Percentiles rank a stretch among this genome's conserved stretches.
Evolutionary conservation across 1,284 basidiomycete species (phyloP).

Genomic region (Boletus holoroseus): DNA sequence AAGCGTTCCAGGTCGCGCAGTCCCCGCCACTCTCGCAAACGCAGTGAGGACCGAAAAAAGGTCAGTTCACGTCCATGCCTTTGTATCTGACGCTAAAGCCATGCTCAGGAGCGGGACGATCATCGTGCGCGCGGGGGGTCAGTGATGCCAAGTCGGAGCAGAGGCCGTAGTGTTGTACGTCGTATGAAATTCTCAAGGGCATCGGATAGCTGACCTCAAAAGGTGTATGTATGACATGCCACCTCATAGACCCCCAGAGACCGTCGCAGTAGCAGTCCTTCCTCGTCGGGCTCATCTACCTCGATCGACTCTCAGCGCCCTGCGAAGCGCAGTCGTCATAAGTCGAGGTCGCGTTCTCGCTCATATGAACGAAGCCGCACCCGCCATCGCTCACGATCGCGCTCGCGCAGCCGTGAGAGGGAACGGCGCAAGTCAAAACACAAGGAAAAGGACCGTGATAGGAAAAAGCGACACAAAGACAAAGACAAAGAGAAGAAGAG

Average conservation of each 20-base stretch:
- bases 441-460: constrained; percentile 25
- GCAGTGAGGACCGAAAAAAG: constrained; percentile 4
- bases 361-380: constrained; percentile 16
- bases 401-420: constrained; percentile 22
- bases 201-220: constrained; percentile 23
- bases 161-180: constrained; percentile 32
- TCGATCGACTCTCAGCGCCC: constrained; percentile 15
- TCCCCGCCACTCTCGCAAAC: constrained; percentile 11
- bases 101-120: constrained; percentile 9
- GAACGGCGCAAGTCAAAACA: constrained; percentile 21
- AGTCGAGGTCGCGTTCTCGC: constrained; percentile 19
- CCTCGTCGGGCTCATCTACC: constrained; percentile 8
- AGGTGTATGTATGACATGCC: constrained; percentile 17
- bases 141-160: constrained; percentile 4
- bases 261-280: constrained; percentile 16
- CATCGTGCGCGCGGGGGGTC: constrained; percentile 1
- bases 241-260: constrained; percentile 22
- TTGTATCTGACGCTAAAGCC: not conserved
- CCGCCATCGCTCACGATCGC: constrained; percentile 18
- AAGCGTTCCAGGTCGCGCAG: constrained; percentile 27
- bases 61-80: not conserved
- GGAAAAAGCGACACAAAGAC: constrained; percentile 34
- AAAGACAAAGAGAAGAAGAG: constrained; percentile 35
- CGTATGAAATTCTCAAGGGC: not conserved
- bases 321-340: constrained; percentile 10